Evolutionary conservation across 441 rosid genomes (phyloP).

Genomic region (Macaranga tanarius): DNA sequence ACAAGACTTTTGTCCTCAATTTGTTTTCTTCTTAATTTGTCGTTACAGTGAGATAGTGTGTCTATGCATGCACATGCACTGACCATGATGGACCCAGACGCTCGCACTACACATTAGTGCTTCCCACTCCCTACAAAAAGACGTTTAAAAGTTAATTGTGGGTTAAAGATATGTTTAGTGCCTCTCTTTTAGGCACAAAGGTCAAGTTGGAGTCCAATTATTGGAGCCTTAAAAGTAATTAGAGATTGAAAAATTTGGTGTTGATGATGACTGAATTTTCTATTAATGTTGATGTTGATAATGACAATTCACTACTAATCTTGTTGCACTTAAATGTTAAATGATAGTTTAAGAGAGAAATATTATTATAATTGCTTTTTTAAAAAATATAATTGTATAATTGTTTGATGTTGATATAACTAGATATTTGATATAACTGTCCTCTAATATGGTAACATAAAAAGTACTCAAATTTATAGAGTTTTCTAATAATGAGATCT

Average conservation of each 20-base stretch:
- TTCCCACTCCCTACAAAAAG: neutral
- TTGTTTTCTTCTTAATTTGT: neutral
- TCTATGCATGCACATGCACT: constrained; percentile 12
- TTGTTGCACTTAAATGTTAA: too few species aligned
- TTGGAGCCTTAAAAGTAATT: neutral
- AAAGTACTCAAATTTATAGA: too few species aligned
- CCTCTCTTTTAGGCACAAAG: too few species aligned
- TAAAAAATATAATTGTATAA: too few species aligned
- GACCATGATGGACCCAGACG: neutral
- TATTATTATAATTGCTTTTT: too few species aligned
- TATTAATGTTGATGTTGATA: neutral
- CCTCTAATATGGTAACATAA: too few species aligned
- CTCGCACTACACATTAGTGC: neutral
- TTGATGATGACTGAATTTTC: neutral
- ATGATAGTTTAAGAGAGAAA: too few species aligned
- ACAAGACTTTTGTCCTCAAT: neutral
- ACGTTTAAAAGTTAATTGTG: too few species aligned
- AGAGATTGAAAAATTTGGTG: neutral
- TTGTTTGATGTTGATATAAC: too few species aligned
- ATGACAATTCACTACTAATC: neutral
- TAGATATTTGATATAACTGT: too few species aligned
- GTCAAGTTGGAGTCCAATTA: neutral
- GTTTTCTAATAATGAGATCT: too few species aligned
- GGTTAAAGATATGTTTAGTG: neutral
- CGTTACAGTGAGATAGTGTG: neutral